These are phyloP conservation scores for Salix purpurea DNA, from an alignment of 345 rosid genomes.

Conservation along the genomic window DNA sequence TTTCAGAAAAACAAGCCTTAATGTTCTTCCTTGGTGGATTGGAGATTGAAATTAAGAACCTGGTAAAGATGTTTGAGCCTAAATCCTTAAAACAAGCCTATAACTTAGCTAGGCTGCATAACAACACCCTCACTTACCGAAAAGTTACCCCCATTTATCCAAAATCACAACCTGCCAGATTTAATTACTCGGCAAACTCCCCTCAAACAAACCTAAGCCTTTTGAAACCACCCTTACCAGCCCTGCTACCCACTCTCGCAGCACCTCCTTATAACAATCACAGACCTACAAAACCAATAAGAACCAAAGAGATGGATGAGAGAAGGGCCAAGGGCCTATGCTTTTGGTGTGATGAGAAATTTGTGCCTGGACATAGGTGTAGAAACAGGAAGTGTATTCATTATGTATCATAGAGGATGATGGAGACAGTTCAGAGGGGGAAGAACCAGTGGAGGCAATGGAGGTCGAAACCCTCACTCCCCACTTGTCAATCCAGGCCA, in stretches of 20 bases:
- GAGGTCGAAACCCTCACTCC: neutral
- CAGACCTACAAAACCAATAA: accelerated
- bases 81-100: too few relatives aligned
- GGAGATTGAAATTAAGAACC: too few relatives aligned
- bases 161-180: accelerated
- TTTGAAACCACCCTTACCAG: neutral
- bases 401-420: too few relatives aligned
- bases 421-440: too few relatives aligned
- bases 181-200: neutral
- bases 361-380: neutral
- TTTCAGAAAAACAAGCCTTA: too few relatives aligned
- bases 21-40: too few relatives aligned
- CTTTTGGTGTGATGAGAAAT: neutral
- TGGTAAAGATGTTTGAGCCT: too few relatives aligned
- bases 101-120: too few relatives aligned
- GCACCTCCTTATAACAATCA: accelerated
- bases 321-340: neutral
- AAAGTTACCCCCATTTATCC: accelerated
- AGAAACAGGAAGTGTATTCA: too few relatives aligned
- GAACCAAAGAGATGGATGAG: accelerated
- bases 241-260: neutral
- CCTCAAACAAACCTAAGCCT: too few relatives aligned
- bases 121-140: too few relatives aligned
- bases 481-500: neutral
- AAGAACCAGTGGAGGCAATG: neutral